Conservation (phyloP, 1,284 basidiomycete species). For the Tausonia pullulans region DNA sequence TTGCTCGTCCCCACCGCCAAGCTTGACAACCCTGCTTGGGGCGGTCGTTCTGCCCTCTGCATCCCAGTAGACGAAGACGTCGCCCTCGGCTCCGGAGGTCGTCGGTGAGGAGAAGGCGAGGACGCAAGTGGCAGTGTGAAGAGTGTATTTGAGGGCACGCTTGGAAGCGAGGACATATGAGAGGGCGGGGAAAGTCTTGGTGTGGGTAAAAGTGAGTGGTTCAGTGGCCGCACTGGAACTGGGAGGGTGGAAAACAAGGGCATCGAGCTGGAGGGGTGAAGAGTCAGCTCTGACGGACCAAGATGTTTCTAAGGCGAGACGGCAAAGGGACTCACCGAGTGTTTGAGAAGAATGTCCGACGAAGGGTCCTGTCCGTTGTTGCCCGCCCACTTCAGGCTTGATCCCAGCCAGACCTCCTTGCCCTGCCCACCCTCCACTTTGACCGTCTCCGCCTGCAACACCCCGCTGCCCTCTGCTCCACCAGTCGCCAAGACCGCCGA, state of each 20-base stretch:
- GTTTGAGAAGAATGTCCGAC: constrained; percentile 7
- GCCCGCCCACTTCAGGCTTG: constrained; percentile 1
- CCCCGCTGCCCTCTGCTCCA: constrained; percentile 1
- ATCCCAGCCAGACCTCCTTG: too few species aligned
- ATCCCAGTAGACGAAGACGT: constrained; percentile 68
- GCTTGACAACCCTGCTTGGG: constrained; percentile 63
- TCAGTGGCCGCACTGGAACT: constrained; percentile 19
- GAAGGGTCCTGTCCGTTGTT: neutral
- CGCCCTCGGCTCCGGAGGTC: constrained; percentile 40
- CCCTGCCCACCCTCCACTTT: too few species aligned
- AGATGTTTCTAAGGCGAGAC: neutral
- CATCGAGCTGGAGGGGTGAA: constrained; percentile 42
- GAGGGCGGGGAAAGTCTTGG: constrained; percentile 70
- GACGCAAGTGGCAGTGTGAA: constrained; percentile 34
- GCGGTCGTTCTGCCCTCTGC: constrained; percentile 44
- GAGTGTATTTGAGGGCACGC: constrained; percentile 47
- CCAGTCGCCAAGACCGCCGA: neutral
- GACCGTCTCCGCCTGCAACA: neutral
- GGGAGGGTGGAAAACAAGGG: constrained; percentile 49
- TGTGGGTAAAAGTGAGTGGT: constrained; percentile 55
- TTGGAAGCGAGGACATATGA: constrained; percentile 92
- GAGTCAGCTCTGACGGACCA: neutral
- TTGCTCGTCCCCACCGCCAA: constrained; percentile 49
- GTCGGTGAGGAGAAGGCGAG: constrained; percentile 50
- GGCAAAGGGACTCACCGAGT: constrained; percentile 4